These are phyloP conservation scores for Candida cerambycidarum DNA, from an alignment of 805 yeast genomes.

Conservation along the genomic window DNA sequence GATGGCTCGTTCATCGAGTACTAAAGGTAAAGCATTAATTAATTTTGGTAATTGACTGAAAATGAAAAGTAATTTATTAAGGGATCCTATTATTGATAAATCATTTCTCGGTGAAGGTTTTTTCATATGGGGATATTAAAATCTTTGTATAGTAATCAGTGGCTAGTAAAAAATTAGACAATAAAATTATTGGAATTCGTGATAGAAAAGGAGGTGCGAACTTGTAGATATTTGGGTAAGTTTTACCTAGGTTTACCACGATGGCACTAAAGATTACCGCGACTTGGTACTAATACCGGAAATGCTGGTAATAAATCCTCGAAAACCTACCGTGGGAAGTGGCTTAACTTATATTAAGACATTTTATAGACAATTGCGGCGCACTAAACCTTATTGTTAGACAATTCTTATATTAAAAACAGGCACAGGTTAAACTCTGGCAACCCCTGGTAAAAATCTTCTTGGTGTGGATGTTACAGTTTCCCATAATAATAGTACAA, in stretches of 20 bases:
- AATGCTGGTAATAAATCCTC: too few species aligned
- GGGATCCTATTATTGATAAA: slow-evolving; percentile 22
- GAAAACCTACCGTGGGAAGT: too few species aligned
- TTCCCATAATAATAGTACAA: slow-evolving; percentile 38
- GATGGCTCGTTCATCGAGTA: slow-evolving; percentile 12
- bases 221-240: background rate
- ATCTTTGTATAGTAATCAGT: slow-evolving; percentile 1
- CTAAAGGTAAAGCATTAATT: slow-evolving; percentile 36
- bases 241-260: too few species aligned
- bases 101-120: slow-evolving; percentile 29
- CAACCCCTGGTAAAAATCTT: slow-evolving; percentile 3
- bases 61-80: slow-evolving; percentile 31
- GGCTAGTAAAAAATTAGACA: too few species aligned
- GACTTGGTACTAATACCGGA: too few species aligned
- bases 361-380: too few species aligned
- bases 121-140: slow-evolving; percentile 3
- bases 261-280: too few species aligned
- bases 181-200: slow-evolving; percentile 1
- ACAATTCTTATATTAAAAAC: too few species aligned
- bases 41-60: slow-evolving; percentile 33
- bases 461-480: slow-evolving; percentile 29
- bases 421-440: background rate
- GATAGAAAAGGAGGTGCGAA: background rate
- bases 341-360: too few species aligned
- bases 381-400: too few species aligned